Evolutionary conservation across 345 rosid species (phyloP).

Genomic region (Leavenworthia alabamica): DNA sequence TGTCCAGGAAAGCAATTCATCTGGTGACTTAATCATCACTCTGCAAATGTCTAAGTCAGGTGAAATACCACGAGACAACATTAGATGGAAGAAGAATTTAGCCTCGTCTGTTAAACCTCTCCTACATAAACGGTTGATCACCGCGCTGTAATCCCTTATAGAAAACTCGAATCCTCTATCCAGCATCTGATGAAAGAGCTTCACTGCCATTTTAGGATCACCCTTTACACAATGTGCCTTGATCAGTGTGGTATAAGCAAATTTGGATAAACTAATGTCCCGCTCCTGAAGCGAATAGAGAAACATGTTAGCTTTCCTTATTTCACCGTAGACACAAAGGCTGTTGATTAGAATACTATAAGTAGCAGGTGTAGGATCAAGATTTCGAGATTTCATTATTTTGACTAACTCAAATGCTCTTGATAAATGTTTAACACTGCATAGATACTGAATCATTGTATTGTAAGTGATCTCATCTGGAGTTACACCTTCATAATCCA

Average conservation of each 20-base stretch:
- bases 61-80: slow-evolving; percentile 47
- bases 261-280: slow-evolving; percentile 35
- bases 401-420: slow-evolving; percentile 39
- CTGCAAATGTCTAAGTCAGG: slow-evolving; percentile 60
- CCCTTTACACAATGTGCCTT: slow-evolving; percentile 78
- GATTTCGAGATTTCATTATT: slow-evolving; percentile 41
- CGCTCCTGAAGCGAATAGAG: slow-evolving; percentile 38
- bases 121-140: slow-evolving; percentile 66
- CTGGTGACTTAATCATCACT: slow-evolving; percentile 41
- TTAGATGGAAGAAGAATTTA: slow-evolving; percentile 42
- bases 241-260: slow-evolving; percentile 57
- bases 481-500: slow-evolving; percentile 42
- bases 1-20: slow-evolving; percentile 40
- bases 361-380: slow-evolving; percentile 49
- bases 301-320: slow-evolving; percentile 46
- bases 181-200: slow-evolving; percentile 46
- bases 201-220: slow-evolving; percentile 36
- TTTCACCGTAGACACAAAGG: slow-evolving; percentile 42
- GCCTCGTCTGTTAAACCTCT: slow-evolving; percentile 37
- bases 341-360: slow-evolving; percentile 55
- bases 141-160: slow-evolving; percentile 58
- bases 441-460: slow-evolving; percentile 44
- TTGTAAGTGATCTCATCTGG: slow-evolving; percentile 66
- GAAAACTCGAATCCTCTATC: slow-evolving; percentile 54
- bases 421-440: slow-evolving; percentile 34